A percentile compares a stretch with the other conserved stretches of the same genome.
Evolutionary conservation across 106 monocot genomes (phyloP).

Genomic region (Allium fistulosum): DNA sequence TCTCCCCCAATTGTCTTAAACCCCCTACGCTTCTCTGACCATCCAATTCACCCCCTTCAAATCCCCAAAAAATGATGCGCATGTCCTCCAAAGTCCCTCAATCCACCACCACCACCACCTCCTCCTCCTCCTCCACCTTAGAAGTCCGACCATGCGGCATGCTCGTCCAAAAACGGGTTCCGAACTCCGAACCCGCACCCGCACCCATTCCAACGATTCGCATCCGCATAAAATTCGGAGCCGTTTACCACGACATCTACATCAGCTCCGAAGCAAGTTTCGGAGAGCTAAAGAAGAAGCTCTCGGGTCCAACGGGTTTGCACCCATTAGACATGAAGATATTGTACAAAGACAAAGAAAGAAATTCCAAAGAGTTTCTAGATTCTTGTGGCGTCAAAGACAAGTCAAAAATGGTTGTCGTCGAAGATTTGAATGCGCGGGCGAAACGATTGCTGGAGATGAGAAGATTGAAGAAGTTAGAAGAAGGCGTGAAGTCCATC

Average conservation of each 20-base stretch:
- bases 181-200: conserved; percentile 17
- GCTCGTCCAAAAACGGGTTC: conserved; percentile 83
- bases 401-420: conserved; percentile 62
- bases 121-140: conserved; percentile 31
- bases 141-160: conserved; percentile 92
- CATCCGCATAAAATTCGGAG: conserved; percentile 68
- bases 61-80: conserved; percentile 7
- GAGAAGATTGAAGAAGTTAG: conserved; percentile 42
- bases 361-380: conserved; percentile 53
- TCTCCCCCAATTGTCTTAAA: too few species aligned
- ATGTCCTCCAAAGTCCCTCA: conserved; percentile 1
- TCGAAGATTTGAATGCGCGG: conserved; percentile 60
- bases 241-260: conserved; percentile 68
- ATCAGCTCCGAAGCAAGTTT: conserved; percentile 73
- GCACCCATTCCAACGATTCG: conserved; percentile 55
- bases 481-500: conserved; percentile 59
- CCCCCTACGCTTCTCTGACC: too few species aligned
- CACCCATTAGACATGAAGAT: conserved; percentile 83
- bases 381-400: conserved; percentile 77
- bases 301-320: conserved; percentile 59
- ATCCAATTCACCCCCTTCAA: too few species aligned
- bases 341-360: conserved; percentile 75
- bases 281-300: conserved; percentile 86
- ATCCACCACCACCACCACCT: conserved; percentile 1
- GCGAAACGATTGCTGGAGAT: conserved; percentile 63